phyloP scores from a whole-genome alignment of 2,329 filamentous ascomycete genomes.

The Xylaria digitata region DNA sequence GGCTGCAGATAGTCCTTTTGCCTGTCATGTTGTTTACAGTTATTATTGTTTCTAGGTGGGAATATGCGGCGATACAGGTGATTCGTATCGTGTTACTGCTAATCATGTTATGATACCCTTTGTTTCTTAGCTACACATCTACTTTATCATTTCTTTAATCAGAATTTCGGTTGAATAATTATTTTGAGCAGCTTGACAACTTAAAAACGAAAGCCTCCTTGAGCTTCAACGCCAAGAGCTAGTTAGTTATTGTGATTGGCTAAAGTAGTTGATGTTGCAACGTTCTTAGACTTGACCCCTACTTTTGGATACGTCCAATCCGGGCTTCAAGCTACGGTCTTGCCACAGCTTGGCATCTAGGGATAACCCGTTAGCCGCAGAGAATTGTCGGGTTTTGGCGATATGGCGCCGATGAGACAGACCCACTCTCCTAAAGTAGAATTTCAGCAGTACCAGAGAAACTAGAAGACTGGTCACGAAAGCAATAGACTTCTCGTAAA shows the following conservation, averaged over 20 bases:
- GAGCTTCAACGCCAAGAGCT: background rate
- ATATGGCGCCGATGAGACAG: background rate
- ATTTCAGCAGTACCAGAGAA: slow-evolving; percentile 4
- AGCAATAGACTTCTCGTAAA: background rate
- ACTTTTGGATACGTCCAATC: background rate
- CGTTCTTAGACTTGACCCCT: background rate
- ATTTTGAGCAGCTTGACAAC: background rate
- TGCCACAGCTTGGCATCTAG: too few species aligned
- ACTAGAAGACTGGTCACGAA: background rate
- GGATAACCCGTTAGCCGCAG: background rate
- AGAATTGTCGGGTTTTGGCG: background rate
- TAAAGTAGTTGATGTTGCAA: background rate
- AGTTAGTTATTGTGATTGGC: background rate
- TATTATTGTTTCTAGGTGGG: too few species aligned
- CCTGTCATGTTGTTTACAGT: too few species aligned
- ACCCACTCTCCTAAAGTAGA: background rate
- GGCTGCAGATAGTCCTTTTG: too few species aligned
- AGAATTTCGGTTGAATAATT: too few species aligned
- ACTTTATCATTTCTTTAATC: too few species aligned
- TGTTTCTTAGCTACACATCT: too few species aligned
- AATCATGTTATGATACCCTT: too few species aligned
- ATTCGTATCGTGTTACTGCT: too few species aligned
- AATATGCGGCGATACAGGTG: too few species aligned
- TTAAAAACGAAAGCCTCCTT: background rate
- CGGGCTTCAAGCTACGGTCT: background rate